A percentile compares a stretch with the other conserved stretches of the same genome.
Evolutionary conservation across 2,329 filamentous ascomycete genomes (phyloP).

Genomic region (Arthrinium puccinioides): DNA sequence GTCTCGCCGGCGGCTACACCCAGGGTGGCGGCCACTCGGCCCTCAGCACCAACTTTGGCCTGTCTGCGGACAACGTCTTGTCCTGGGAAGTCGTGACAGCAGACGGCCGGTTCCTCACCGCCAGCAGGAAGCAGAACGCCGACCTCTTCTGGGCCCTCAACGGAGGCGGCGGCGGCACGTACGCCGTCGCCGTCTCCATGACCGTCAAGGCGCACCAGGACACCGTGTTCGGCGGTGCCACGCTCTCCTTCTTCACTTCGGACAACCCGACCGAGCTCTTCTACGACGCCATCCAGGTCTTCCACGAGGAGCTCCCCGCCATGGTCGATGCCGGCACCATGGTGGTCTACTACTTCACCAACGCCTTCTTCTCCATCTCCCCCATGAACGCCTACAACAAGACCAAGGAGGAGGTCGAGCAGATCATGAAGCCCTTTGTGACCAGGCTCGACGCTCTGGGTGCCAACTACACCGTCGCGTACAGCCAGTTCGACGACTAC

Average conservation of each 20-base stretch:
- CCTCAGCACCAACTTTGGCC: slow-evolving; percentile 45
- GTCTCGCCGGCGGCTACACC: slow-evolving; percentile 50
- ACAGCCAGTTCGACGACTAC: slow-evolving; percentile 20
- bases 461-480: slow-evolving; percentile 13
- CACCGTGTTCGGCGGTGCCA: slow-evolving; percentile 13
- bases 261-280: slow-evolving; percentile 10
- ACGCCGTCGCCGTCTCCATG: slow-evolving; percentile 32
- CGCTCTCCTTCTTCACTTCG: slow-evolving; percentile 8
- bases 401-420: slow-evolving; percentile 14
- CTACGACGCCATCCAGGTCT: slow-evolving; percentile 12
- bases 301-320: slow-evolving; percentile 14
- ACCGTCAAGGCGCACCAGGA: slow-evolving; percentile 15
- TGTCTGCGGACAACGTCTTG: slow-evolving; percentile 50
- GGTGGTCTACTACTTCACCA: slow-evolving; percentile 14
- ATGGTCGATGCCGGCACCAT: slow-evolving; percentile 16
- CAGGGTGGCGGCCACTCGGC: slow-evolving; percentile 54
- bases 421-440: slow-evolving; percentile 19
- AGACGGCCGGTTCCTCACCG: slow-evolving; percentile 22
- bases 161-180: slow-evolving; percentile 42
- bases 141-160: slow-evolving; percentile 48
- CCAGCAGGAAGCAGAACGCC: slow-evolving; percentile 30
- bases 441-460: slow-evolving; percentile 15
- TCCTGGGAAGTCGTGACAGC: slow-evolving; percentile 38
- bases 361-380: slow-evolving; percentile 11
- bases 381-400: slow-evolving; percentile 20